A percentile compares a stretch with the other conserved stretches of the same genome.
phyloP scores from a whole-genome alignment of 176 grass and related monocot species.

The Rhynchospora breviuscula region DNA sequence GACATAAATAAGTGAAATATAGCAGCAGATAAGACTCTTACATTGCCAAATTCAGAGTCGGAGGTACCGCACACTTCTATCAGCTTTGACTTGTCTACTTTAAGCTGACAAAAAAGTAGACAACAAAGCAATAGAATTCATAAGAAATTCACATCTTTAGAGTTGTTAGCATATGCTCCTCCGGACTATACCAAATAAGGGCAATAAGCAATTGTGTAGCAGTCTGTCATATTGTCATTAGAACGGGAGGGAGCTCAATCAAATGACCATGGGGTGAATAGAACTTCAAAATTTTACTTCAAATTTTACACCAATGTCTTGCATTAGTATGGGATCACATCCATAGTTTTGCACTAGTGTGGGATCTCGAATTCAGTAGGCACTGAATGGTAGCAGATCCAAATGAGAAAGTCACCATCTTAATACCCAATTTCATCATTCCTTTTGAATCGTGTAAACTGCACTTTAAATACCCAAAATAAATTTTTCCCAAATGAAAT shows the following conservation, averaged over 20 bases:
- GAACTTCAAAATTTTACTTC: neutral
- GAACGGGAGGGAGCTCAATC: neutral
- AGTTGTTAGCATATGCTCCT: neutral
- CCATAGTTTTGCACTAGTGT: neutral
- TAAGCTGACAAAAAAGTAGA: constrained; percentile 46
- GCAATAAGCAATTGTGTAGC: neutral
- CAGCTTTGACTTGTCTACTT: constrained; percentile 89
- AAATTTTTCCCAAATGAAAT: neutral
- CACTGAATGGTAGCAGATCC: neutral
- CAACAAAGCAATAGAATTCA: neutral
- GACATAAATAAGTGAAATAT: neutral
- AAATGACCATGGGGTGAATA: neutral
- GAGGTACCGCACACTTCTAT: constrained; percentile 85
- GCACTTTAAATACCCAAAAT: neutral
- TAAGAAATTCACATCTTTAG: constrained; percentile 1
- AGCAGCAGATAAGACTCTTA: constrained; percentile 23
- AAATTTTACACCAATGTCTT: neutral
- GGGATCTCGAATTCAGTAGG: neutral
- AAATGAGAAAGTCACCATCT: neutral
- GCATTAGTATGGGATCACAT: neutral
- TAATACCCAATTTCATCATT: neutral
- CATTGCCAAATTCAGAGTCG: constrained; percentile 76
- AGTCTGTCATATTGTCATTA: neutral
- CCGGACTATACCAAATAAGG: neutral
- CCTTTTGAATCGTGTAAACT: neutral